Conservation (phyloP, 2,329 filamentous ascomycete genomes). For the Fusarium sp. region DNA sequence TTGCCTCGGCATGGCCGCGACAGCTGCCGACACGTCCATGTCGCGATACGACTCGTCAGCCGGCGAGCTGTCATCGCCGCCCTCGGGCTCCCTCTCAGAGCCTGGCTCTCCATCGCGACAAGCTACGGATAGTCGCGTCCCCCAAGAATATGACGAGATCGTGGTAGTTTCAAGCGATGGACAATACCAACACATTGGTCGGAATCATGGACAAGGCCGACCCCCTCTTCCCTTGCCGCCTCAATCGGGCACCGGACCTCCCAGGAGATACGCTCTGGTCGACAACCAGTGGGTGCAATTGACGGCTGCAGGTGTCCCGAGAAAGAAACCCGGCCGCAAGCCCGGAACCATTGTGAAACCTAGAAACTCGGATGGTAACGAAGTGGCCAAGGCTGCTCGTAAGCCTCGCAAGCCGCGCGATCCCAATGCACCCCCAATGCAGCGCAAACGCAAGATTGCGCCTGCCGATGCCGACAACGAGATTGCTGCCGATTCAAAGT, state of each 20-base stretch:
- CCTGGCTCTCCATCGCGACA: constrained; percentile 57
- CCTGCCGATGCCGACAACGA: constrained; percentile 52
- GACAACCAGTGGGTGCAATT: constrained; percentile 59
- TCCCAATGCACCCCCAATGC: constrained; percentile 65
- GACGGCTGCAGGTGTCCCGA: constrained; percentile 67
- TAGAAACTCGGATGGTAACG: constrained; percentile 53
- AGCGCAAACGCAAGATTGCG: constrained; percentile 65
- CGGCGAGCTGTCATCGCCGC: constrained; percentile 62
- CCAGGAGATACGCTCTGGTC: constrained; percentile 48
- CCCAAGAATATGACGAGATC: constrained; percentile 60
- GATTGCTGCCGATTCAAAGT: constrained; percentile 48
- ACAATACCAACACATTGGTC: constrained; percentile 37
- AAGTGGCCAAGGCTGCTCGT: constrained; percentile 56
- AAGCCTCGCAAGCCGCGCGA: constrained; percentile 68
- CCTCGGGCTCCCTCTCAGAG: constrained; percentile 61
- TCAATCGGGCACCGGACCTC: constrained; percentile 37
- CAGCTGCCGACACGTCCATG: constrained; percentile 48
- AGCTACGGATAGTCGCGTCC: constrained; percentile 37
- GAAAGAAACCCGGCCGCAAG: constrained; percentile 74
- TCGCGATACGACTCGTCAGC: constrained; percentile 59
- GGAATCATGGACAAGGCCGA: constrained; percentile 27
- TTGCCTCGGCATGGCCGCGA: constrained; percentile 41
- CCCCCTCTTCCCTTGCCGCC: constrained; percentile 37
- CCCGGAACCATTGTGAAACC: constrained; percentile 66
- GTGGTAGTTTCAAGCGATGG: constrained; percentile 53